phyloP scores from a whole-genome alignment of 352 stramenopile genomes.

The Lagenidium giganteum region DNA sequence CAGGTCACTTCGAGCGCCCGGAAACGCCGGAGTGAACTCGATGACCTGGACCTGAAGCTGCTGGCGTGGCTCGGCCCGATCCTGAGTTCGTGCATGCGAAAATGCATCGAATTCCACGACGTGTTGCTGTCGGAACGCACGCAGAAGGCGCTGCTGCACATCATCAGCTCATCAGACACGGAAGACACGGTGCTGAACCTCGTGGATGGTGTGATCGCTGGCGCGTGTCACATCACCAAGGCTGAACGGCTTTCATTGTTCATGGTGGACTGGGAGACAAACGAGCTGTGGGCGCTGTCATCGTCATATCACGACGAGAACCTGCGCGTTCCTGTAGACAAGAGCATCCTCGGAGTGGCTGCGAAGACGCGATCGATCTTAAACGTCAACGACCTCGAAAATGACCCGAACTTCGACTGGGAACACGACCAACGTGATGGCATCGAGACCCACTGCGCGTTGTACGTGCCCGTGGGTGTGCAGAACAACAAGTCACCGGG shows the following conservation, averaged over 20 bases:
- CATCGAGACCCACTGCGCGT: conserved; percentile 61
- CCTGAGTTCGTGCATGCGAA: conserved; percentile 78
- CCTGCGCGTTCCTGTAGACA: conserved; percentile 50
- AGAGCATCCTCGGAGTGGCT: conserved; percentile 55
- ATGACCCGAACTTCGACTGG: conserved; percentile 48
- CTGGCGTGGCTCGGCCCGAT: conserved; percentile 78
- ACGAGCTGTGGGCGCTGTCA: conserved; percentile 78
- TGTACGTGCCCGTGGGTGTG: conserved; percentile 83
- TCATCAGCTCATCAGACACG: conserved; percentile 79
- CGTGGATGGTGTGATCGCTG: conserved; percentile 78
- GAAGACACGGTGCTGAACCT: conserved; percentile 83
- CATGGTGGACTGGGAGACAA: conserved; percentile 80
- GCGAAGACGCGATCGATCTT: conserved; percentile 55
- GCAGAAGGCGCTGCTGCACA: conserved; percentile 79
- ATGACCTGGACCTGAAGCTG: conserved; percentile 66
- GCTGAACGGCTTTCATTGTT: conserved; percentile 72
- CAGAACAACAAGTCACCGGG: conserved; percentile 34
- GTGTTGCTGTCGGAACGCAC: conserved; percentile 77
- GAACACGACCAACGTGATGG: conserved; percentile 48
- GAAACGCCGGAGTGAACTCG: conserved; percentile 33
- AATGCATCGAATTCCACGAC: conserved; percentile 84
- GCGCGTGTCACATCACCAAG: conserved; percentile 77
- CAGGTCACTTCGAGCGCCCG: conserved; percentile 46
- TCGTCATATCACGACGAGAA: conserved; percentile 72
- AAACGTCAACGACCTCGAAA: conserved; percentile 65